Evolutionary conservation across 2,329 filamentous ascomycete genomes (phyloP).

Genomic region (Fusarium gaditjirri): DNA sequence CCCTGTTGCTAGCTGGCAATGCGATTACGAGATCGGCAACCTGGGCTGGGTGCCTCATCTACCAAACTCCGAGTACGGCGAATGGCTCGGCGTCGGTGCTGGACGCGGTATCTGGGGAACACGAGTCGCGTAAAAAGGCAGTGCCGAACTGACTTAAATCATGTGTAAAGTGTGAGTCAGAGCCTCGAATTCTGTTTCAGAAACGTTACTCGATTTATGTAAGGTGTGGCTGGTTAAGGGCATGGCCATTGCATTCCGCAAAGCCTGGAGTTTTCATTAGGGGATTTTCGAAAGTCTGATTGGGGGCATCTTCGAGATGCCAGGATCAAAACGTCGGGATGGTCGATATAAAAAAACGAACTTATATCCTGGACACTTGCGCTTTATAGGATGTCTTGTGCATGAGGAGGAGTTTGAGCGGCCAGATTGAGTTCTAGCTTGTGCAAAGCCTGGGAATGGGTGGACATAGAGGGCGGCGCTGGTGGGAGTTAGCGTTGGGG

Average conservation of each 20-base stretch:
- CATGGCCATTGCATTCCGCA: slow-evolving; percentile 43
- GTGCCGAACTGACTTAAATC: slow-evolving; percentile 30
- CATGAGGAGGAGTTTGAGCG: background rate
- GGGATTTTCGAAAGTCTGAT: slow-evolving; percentile 30
- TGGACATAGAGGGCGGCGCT: slow-evolving; percentile 8
- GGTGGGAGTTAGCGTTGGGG: background rate
- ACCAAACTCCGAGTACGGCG: slow-evolving; percentile 74
- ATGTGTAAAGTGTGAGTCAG: slow-evolving; percentile 20
- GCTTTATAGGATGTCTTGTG: background rate
- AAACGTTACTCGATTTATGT: slow-evolving; percentile 38
- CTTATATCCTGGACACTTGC: slow-evolving; percentile 18
- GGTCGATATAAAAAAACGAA: slow-evolving; percentile 34
- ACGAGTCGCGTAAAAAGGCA: slow-evolving; percentile 50
- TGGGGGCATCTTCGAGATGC: slow-evolving; percentile 37
- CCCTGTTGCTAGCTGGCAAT: slow-evolving; percentile 82
- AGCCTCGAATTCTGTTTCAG: slow-evolving; percentile 8
- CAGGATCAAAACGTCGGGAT: slow-evolving; percentile 36
- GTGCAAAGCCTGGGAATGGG: background rate
- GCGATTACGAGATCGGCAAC: slow-evolving; percentile 88
- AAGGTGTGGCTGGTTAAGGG: slow-evolving; percentile 37
- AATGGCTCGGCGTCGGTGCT: slow-evolving; percentile 86
- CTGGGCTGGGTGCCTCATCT: slow-evolving; percentile 84
- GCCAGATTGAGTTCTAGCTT: background rate
- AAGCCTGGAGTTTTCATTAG: slow-evolving; percentile 43
- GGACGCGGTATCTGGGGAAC: slow-evolving; percentile 86